Base-by-base conservation (phyloP, 106 monocot species). In the Apostasia ramifera region DNA sequence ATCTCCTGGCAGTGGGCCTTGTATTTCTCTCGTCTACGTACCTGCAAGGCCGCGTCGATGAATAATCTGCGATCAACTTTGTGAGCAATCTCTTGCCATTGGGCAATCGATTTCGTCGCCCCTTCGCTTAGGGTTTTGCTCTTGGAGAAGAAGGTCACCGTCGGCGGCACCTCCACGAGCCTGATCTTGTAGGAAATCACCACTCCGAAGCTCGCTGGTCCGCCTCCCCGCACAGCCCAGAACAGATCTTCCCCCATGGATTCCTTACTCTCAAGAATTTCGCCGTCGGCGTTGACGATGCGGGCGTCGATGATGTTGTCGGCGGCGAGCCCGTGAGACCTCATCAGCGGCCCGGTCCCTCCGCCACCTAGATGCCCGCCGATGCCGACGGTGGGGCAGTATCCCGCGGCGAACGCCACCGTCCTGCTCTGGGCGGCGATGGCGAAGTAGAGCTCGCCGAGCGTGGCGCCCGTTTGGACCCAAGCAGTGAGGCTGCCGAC, bases 171-270 rank as follows among this genome's bases (percentile, higher is more conserved):
- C 7, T 53, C 61, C 1, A 82, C 74, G 9, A 77, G 44, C 26
- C 40, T 73, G 2, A 83, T 44, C 54, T 80, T 85, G 71, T 74
- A 90, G 3, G 80, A 73, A 3, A 85, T 6, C 6, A 85, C 42
- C 52, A 82, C 44, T 41, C 82, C 82, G 47, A 85, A 85, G 72
- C 85, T 85, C 6, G 68, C 70, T 1, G 60, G 78, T 3, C 80
- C 86, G 1, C 82, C 86, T 2, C 86, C 86, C 54, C 84, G 63
- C 3, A 89, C 57, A 4, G 82, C 88, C 88, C 88, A 85, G 55
- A 89, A 89, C 15, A 77, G 61, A 15, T 79, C 79, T 40, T 89
- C 82, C 7, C 85, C 89, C 89, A 89, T 85, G 42, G 82, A 79
- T 6, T 68, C 66, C 43, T 26, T 26, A 26, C 79, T 49, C 26